phyloP scores from a whole-genome alignment of 192 early-diverging fungal species.

The Chytriomyces sp. region DNA sequence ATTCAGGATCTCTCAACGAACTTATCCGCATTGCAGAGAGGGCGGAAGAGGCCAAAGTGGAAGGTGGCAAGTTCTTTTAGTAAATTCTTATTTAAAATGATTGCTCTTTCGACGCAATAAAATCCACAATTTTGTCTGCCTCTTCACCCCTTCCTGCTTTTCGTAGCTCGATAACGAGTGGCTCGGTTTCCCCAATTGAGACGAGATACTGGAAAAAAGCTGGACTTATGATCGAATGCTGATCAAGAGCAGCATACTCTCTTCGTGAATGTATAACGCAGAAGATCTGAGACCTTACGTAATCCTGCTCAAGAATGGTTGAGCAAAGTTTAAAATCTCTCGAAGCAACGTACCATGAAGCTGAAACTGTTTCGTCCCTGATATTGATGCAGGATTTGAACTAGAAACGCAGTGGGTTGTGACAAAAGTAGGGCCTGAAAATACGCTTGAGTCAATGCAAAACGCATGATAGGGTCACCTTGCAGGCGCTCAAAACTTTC shows the following conservation, averaged over 20 bases:
- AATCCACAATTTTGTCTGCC: neutral
- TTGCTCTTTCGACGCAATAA: too few relatives aligned
- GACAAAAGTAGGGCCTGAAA: too few relatives aligned
- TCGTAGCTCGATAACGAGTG: neutral
- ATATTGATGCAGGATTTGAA: too few relatives aligned
- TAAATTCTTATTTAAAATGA: too few relatives aligned
- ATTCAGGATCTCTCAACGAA: slow-evolving; percentile 75
- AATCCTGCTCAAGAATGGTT: neutral
- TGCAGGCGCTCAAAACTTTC: neutral
- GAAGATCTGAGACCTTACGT: neutral
- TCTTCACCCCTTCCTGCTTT: neutral
- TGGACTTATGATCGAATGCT: neutral
- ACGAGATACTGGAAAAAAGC: slow-evolving; percentile 5
- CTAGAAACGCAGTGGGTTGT: too few relatives aligned
- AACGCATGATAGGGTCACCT: neutral
- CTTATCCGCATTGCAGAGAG: slow-evolving; percentile 59
- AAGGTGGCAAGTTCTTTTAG: too few relatives aligned
- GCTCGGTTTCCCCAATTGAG: neutral
- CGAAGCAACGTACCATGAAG: too few relatives aligned
- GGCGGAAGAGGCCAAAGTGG: neutral
- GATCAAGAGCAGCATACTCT: neutral
- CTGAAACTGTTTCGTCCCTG: too few relatives aligned
- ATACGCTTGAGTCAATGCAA: neutral
- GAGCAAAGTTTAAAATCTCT: too few relatives aligned
- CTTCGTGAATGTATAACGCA: neutral